These are phyloP conservation scores for Sindora glabra DNA, from an alignment of 306 rosid genomes.

Conservation along the genomic window DNA sequence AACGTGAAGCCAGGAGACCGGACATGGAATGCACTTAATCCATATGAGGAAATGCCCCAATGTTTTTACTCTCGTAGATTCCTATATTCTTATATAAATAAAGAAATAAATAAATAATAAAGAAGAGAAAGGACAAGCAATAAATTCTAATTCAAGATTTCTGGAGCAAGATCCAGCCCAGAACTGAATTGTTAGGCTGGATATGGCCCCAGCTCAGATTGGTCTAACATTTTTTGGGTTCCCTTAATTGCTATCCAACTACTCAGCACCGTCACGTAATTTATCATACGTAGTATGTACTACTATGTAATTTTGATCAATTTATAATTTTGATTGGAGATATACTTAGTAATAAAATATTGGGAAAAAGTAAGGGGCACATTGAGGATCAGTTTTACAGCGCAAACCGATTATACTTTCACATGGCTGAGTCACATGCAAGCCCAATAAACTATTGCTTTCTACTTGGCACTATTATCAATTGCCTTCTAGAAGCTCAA, in stretches of 20 bases:
- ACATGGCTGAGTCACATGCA: constrained; percentile 16
- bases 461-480: not conserved
- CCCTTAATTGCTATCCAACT: no score
- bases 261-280: no score
- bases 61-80: not conserved
- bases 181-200: no score
- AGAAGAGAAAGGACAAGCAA: no score
- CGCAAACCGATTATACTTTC: not conserved
- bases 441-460: not conserved
- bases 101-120: no score
- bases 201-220: no score
- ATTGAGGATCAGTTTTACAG: not conserved
- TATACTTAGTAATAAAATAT: not conserved
- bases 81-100: not conserved
- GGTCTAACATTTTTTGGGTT: no score
- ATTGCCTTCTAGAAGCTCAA: not conserved
- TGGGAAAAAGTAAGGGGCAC: not conserved
- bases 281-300: no score
- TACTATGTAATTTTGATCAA: no score
- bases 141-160: no score
- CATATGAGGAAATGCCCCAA: constrained; percentile 22
- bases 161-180: no score
- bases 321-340: no score
- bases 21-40: constrained; percentile 16
- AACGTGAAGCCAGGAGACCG: constrained; percentile 6